Base-by-base conservation (phyloP, 306 rosid genomes). In the Medicago truncatula region DNA sequence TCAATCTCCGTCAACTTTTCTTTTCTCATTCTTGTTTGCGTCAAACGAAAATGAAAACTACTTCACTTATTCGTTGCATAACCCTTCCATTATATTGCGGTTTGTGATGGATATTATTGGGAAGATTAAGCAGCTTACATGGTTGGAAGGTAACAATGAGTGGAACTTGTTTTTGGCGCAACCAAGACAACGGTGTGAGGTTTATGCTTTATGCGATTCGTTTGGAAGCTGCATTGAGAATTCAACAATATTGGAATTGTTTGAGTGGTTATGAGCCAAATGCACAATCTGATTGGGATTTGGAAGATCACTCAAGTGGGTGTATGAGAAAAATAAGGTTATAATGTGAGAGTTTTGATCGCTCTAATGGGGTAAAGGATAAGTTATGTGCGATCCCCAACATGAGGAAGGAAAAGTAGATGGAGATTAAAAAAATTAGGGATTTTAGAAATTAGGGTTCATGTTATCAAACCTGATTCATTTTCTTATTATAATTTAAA, bases 101-200 rank as follows among this genome's bases (percentile, higher is more conserved):
- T 43, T 59, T 0, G 36, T 67, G 25, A 71, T 90, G 75, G 65
- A 87, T 18, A 17, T 80, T 28, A 75, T 79, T 0, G 90, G 93
- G 38, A 71, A 86, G 76, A 70, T 86, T 41, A 21, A 73, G 85
- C 86, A 77, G 31, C 7, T 65, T 0, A 7, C 83, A 0, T 84
- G 90, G 88, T 58, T 83, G 68, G 80, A 71, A 1, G 38, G 0
- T 47, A 2, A 80, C 28, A 53, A 76, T 10, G 68, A 52, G 20
- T 88, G 94, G 96, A 78, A 67, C 71, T 4, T 81, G 76, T 70
- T 78, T 63, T 88, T 87, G 94, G 15, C 76, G 0, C 80, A 77
- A 54, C 96, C 97, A n/a, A 78, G 76, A 56, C 41, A 36, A 47
- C 86, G 68, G 63, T 89, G 94, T 18, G 85, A 68, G 12, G 91